Evolutionary conservation across 768 basidiomycete species (phyloP).

Genomic region (Hericium alpestre): DNA sequence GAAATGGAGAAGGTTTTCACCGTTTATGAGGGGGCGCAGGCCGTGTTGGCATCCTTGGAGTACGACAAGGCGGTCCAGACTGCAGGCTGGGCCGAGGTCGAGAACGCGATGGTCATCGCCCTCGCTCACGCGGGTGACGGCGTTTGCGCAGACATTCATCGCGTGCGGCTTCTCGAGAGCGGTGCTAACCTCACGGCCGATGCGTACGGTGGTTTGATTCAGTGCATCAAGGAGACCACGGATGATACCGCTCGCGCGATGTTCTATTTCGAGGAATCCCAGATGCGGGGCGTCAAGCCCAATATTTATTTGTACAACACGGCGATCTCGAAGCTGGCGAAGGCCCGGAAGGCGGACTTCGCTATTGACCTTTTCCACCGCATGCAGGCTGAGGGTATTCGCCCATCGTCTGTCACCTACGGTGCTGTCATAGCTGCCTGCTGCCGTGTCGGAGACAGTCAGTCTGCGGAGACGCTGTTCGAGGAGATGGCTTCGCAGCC

Average conservation of each 20-base stretch:
- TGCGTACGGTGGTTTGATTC: slow-evolving; percentile 86
- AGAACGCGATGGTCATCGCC: slow-evolving; percentile 85
- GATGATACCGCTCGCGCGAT: slow-evolving; percentile 88
- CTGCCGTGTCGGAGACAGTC: slow-evolving; percentile 81
- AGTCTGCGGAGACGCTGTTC: slow-evolving; percentile 75
- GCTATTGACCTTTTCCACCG: slow-evolving; percentile 80
- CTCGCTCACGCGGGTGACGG: slow-evolving; percentile 73
- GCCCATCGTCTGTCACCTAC: slow-evolving; percentile 82
- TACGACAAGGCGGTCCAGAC: slow-evolving; percentile 37
- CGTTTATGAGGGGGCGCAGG: slow-evolving; percentile 62
- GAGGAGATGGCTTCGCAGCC: slow-evolving; percentile 64
- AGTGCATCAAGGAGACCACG: slow-evolving; percentile 84
- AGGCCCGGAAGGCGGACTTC: slow-evolving; percentile 86
- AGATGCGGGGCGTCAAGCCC: slow-evolving; percentile 54
- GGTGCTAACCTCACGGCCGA: slow-evolving; percentile 77
- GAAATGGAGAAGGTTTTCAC: slow-evolving; percentile 51
- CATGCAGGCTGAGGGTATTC: slow-evolving; percentile 61
- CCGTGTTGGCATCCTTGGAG: slow-evolving; percentile 37
- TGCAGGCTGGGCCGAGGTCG: slow-evolving; percentile 62
- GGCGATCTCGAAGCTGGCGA: slow-evolving; percentile 90
- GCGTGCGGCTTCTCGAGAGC: slow-evolving; percentile 63
- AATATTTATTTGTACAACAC: slow-evolving; percentile 94
- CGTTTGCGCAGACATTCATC: slow-evolving; percentile 72
- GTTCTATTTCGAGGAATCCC: slow-evolving; percentile 72
- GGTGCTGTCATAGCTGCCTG: slow-evolving; percentile 92